Evolutionary conservation across 805 yeast genomes (phyloP), one percentile per base, ranked within the genome.

Genomic region (Sugiyamaella boreocaroliniensis): DNA sequence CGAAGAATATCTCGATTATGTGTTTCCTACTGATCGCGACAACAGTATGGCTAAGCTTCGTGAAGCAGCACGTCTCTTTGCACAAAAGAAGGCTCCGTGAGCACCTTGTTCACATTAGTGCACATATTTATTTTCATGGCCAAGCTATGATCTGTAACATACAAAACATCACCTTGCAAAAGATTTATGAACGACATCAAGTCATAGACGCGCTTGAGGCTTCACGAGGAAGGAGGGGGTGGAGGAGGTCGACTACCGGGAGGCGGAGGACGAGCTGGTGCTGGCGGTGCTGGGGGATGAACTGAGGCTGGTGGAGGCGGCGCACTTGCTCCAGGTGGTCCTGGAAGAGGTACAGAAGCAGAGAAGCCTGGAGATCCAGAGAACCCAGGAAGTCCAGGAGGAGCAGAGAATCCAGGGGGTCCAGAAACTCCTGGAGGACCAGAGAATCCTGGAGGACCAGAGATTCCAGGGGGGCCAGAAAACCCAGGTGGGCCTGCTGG

Each of bases 21-120:
- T 77, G 4, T 88, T 85, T 60, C 87, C 90, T 0, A 86, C 83
- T 45, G 86, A 82, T 58, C 75, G 71, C 58, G 52, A 53, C 45
- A 55, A 56, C 43, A 42, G 56, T n/a, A 55, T 60, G 29, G 50
- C 64, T 26, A 74, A 69, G 48, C 68, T 79, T 43, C 59, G 77
- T 48, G 75, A 71, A 22, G 71, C 76, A 59, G 83, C 83, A 0
- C 71, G 69, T 58, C 71, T 73, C 59, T 79, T 32, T 9, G 37
- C 37, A 10, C n/a, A 32, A 9, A 32, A 32, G 37, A 32, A 32
- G n/a, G 37, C 37, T 11, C 4, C 37, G 37, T 32, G 37, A 32
- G 11, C 37, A 32, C 3, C n/a, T 14, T 9, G 4, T 11, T 4
- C n/a, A 32, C 8, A 11, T 32, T 14, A n/a, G 37, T 9, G 8